Evolutionary conservation across 768 basidiomycete species (phyloP), one percentile per base, ranked within the genome.

Genomic region (Russula griseocarnosa): DNA sequence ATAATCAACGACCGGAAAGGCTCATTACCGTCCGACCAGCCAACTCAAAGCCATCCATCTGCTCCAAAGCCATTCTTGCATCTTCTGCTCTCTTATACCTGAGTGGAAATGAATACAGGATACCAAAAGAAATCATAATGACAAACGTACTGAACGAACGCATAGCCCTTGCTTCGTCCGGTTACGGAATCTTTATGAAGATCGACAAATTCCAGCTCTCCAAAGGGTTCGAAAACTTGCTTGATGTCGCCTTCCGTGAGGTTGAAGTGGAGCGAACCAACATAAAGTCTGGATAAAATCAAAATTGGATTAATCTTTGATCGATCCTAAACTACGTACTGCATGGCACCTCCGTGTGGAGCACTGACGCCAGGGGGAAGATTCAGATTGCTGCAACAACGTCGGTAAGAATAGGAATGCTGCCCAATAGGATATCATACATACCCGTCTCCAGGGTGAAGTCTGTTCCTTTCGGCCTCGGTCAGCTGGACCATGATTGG

Each of bases 151-250:
- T 99, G 96, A 46, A 99, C 90, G 73, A 98, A 99, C 16, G 93
- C 94, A 75, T 96, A 98, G 42, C 97, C 97, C 75, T 98, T 98
- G 78, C 93, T 95, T 70, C 93, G 86, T 44, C 94, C 94, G 56
- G 94, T 94, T 83, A 86, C 86, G 4, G 92, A 90, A 75, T 98
- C 94, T 74, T 90, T 86, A 76, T 97, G 97, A 72, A 98, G 83
- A 81, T 99, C 96, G 74, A 99, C 94, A 78, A 95, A 95, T 77
- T 96, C 96, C 69, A 99, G 82, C 77, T 95, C 92, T 71, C 97
- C 97, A 75, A 98, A 99, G 11, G 96, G 94, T 74, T 97, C 94
- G 76, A 99, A 99, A 69, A 99, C 96, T 84, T 98, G 94, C 77
- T 89, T 92, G 78, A 99, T 90, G 79, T 99, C 96, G 70, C 92